Conservation (phyloP, 129 eudicot genomes). For the Arctium minus region DNA sequence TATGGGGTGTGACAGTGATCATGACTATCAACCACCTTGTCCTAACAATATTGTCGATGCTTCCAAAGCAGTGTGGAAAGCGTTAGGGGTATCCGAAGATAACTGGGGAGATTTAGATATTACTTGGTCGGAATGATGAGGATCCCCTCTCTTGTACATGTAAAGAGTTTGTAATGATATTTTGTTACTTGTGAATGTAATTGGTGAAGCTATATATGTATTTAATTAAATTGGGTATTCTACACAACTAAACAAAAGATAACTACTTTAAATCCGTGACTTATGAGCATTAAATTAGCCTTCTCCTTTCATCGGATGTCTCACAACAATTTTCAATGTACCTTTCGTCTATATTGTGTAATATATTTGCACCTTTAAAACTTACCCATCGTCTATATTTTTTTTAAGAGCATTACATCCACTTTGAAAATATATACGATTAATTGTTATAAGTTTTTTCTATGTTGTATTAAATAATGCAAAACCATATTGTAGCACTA, state of each 20-base stretch:
- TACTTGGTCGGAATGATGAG: slow-evolving; percentile 22
- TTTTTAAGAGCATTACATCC: too few species aligned
- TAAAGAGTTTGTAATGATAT: neutral
- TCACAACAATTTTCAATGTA: too few species aligned
- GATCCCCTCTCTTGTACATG: neutral
- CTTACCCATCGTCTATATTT: too few species aligned
- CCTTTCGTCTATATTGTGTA: too few species aligned
- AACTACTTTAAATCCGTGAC: neutral
- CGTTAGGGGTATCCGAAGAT: slow-evolving; percentile 35
- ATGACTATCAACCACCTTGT: slow-evolving; percentile 50
- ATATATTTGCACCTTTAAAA: too few species aligned
- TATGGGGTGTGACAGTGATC: slow-evolving; percentile 42
- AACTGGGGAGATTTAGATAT: slow-evolving; percentile 41
- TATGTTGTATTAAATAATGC: too few species aligned
- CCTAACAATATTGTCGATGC: slow-evolving; percentile 48
- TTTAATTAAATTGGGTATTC: neutral
- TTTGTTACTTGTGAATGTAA: neutral
- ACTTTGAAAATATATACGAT: too few species aligned
- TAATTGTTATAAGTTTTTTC: too few species aligned
- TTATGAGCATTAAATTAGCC: neutral
- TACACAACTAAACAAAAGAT: neutral
- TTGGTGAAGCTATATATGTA: neutral
- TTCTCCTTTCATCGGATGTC: neutral
- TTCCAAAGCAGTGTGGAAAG: slow-evolving; percentile 49
- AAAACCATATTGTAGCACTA: too few species aligned